These are phyloP conservation scores for Ustilago xerochloae DNA, from an alignment of 1,284 basidiomycete species.

Conservation along the genomic window DNA sequence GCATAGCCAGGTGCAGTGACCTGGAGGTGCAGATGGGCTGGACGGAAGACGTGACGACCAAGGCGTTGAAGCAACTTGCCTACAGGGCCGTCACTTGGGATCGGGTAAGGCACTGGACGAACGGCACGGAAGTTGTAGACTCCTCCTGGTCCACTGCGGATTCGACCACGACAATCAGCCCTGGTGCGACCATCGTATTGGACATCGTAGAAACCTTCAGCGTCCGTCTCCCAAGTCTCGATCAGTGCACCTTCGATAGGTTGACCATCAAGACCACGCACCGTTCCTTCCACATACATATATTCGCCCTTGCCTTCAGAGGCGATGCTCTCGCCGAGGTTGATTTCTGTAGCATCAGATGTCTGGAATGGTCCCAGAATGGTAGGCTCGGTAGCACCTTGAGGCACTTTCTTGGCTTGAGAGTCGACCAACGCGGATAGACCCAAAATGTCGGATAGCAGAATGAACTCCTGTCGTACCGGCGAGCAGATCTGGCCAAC, in stretches of 20 bases:
- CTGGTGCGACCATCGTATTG: slow-evolving; percentile 75
- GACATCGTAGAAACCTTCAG: slow-evolving; percentile 74
- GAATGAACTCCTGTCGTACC: slow-evolving; percentile 79
- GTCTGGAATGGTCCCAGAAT: slow-evolving; percentile 87
- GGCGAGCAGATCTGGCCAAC: slow-evolving; percentile 70
- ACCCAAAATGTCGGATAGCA: slow-evolving; percentile 82
- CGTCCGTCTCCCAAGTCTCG: slow-evolving; percentile 79
- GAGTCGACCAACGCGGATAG: slow-evolving; percentile 81
- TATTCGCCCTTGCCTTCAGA: slow-evolving; percentile 85
- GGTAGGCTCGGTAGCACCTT: slow-evolving; percentile 72
- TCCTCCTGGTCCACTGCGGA: slow-evolving; percentile 76
- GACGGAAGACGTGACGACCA: slow-evolving; percentile 80
- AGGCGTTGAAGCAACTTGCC: slow-evolving; percentile 75
- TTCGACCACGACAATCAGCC: slow-evolving; percentile 81
- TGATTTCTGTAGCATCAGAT: slow-evolving; percentile 80
- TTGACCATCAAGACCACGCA: slow-evolving; percentile 76
- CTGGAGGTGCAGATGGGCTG: slow-evolving; percentile 73
- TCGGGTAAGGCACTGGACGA: slow-evolving; percentile 78
- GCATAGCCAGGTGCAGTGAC: slow-evolving; percentile 73
- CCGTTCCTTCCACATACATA: slow-evolving; percentile 80
- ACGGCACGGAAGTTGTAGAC: slow-evolving; percentile 79
- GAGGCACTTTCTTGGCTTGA: slow-evolving; percentile 77
- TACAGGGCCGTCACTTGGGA: slow-evolving; percentile 78
- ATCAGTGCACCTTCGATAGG: slow-evolving; percentile 71
- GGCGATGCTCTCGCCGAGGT: slow-evolving; percentile 74